A percentile compares a stretch with the other conserved stretches of the same genome.
phyloP scores from a whole-genome alignment of 768 basidiomycete species.

The Auricularia auricula-judae region DNA sequence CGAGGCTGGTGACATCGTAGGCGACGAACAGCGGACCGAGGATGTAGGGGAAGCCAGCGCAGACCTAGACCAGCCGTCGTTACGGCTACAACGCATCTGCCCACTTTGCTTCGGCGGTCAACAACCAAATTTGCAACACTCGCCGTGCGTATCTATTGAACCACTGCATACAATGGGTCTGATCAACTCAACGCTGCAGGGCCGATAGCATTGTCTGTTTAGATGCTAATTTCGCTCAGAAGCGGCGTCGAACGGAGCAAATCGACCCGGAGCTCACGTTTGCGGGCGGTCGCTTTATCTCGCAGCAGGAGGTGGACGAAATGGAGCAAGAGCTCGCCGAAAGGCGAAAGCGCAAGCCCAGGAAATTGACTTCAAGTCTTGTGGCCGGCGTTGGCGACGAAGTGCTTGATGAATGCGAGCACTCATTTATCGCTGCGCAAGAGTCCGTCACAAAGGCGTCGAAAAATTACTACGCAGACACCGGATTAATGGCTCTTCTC shows the following conservation, averaged over 20 bases:
- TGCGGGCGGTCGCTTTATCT: not conserved
- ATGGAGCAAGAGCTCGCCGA: not conserved
- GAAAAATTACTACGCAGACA: conserved; percentile 4
- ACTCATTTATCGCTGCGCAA: conserved; percentile 7
- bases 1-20: too few species aligned
- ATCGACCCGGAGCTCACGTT: not conserved
- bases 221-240: conserved; percentile 4
- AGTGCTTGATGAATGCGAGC: conserved; percentile 5
- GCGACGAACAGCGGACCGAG: not conserved
- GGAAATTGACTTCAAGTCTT: not conserved
- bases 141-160: not conserved
- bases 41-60: not conserved
- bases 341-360: too few species aligned
- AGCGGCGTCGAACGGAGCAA: not conserved
- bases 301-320: not conserved
- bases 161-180: too few species aligned
- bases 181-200: not conserved
- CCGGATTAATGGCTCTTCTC: conserved; percentile 5
- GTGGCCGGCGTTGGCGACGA: not conserved
- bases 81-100: not conserved
- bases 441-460: conserved; percentile 3
- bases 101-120: conserved; percentile 3
- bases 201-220: conserved; percentile 2
- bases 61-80: not conserved
- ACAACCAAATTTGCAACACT: not conserved